Evolutionary conservation across 371 early-diverging fungal genomes (phyloP).

Genomic region (Rhizomucor pusillus): DNA sequence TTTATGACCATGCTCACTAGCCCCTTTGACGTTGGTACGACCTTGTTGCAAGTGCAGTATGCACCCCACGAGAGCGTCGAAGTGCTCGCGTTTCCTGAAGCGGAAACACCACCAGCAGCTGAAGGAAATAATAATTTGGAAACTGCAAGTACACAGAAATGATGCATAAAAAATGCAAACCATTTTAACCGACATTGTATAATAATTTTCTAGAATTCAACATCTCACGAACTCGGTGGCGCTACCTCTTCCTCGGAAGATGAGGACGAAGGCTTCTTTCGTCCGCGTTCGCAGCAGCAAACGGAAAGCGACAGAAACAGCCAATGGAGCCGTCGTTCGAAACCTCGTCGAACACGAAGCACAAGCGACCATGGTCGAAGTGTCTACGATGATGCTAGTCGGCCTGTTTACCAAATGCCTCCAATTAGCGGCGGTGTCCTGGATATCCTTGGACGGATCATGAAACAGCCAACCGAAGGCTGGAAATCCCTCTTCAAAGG

Average conservation of each 20-base stretch:
- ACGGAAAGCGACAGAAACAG: conserved; percentile 20
- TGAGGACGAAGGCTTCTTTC: conserved; percentile 5
- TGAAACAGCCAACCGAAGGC: conserved; percentile 65
- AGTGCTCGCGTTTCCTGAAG: conserved; percentile 25
- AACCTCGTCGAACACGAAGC: conserved; percentile 20
- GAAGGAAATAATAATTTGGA: too few species aligned
- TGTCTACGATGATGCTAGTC: conserved; percentile 54
- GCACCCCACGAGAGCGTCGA: conserved; percentile 58
- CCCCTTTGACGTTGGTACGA: conserved; percentile 77
- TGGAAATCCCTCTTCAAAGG: conserved; percentile 65
- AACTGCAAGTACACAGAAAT: neutral
- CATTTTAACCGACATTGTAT: too few species aligned
- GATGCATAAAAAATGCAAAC: neutral
- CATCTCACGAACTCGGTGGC: too few species aligned
- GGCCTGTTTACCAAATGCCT: conserved; percentile 61
- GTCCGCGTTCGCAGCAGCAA: conserved; percentile 5
- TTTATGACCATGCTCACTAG: conserved; percentile 62
- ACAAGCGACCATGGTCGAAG: conserved; percentile 27
- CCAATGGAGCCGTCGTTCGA: conserved; percentile 28
- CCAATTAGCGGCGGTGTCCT: conserved; percentile 60
- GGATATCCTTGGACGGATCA: conserved; percentile 46
- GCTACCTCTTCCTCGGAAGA: conserved; percentile 10
- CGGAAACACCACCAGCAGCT: conserved; percentile 5
- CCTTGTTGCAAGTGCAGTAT: conserved; percentile 79
- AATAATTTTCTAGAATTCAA: too few species aligned